These are phyloP conservation scores for Penicillium samsonianum DNA, from an alignment of 495 filamentous ascomycete genomes.

Conservation along the genomic window DNA sequence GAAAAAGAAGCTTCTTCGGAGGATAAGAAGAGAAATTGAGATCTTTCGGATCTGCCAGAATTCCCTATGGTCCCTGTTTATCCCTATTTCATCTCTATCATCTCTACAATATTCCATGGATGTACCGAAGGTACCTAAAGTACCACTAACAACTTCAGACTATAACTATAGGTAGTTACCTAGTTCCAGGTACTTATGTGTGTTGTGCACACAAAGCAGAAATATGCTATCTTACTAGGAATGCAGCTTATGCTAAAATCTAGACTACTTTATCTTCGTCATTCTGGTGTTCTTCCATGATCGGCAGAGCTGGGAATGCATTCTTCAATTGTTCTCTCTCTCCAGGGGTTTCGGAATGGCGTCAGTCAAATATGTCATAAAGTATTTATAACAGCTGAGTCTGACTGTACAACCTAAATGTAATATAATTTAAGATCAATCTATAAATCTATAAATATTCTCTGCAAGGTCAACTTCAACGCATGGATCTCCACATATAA, in stretches of 20 bases:
- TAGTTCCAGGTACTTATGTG: neutral
- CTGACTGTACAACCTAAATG: neutral
- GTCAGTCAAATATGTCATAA: slow-evolving; percentile 3
- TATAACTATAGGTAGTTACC: neutral
- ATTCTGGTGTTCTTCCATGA: slow-evolving; percentile 10
- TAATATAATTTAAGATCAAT: slow-evolving; percentile 8
- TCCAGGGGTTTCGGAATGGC: slow-evolving; percentile 10
- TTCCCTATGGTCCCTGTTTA: neutral
- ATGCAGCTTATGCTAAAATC: slow-evolving; percentile 3
- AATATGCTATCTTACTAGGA: neutral
- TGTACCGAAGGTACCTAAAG: neutral
- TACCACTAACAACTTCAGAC: neutral
- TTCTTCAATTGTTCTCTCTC: neutral
- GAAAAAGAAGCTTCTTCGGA: neutral
- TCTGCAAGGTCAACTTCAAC: slow-evolving; percentile 6
- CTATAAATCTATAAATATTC: slow-evolving; percentile 16
- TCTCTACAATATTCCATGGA: too few species aligned
- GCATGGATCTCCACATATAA: slow-evolving; percentile 17
- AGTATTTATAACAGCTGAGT: neutral
- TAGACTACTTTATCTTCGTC: slow-evolving; percentile 1
- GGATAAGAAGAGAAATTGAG: slow-evolving; percentile 14
- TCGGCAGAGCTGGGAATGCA: slow-evolving; percentile 12
- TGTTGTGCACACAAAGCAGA: neutral
- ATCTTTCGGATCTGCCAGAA: slow-evolving; percentile 15
- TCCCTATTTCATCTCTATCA: neutral